A percentile compares a stretch with the other conserved stretches of the same genome.
These are phyloP conservation scores for Phytopythium sindhum DNA, from an alignment of 352 stramenopile genomes.

Conservation along the genomic window DNA sequence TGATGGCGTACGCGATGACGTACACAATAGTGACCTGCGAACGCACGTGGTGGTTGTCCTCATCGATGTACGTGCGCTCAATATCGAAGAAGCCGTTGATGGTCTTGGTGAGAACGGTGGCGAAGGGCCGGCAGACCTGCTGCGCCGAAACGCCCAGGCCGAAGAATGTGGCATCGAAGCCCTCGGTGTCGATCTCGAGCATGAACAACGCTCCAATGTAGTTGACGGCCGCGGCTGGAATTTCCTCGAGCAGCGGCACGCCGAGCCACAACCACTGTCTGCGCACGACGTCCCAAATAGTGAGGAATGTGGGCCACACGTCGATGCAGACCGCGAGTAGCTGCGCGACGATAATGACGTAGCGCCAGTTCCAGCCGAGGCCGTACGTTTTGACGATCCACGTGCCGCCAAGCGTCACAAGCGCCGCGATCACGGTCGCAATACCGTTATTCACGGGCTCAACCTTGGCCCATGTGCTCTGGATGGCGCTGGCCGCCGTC, in stretches of 20 bases:
- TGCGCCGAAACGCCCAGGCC: constrained; percentile 37
- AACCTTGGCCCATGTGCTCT: constrained; percentile 54
- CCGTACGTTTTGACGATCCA: constrained; percentile 33
- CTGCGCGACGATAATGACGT: constrained; percentile 36
- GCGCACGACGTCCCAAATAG: constrained; percentile 64
- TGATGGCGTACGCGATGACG: constrained; percentile 54
- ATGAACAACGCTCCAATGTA: constrained; percentile 52
- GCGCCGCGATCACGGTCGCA: constrained; percentile 36
- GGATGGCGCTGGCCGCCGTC: constrained; percentile 45
- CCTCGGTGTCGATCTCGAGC: constrained; percentile 44
- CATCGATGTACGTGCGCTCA: constrained; percentile 33
- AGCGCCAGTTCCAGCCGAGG: constrained; percentile 51
- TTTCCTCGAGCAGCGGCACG: constrained; percentile 48
- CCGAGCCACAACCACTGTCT: constrained; percentile 70
- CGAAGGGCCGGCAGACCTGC: constrained; percentile 44
- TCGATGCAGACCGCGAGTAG: constrained; percentile 47
- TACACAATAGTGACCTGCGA: constrained; percentile 54
- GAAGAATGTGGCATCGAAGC: constrained; percentile 53
- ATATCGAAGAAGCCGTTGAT: constrained; percentile 58
- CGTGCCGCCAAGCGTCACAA: constrained; percentile 41
- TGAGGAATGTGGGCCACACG: constrained; percentile 46
- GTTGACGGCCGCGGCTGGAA: constrained; percentile 34
- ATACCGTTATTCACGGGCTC: constrained; percentile 62
- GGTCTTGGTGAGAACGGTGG: constrained; percentile 51
- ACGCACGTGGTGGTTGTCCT: constrained; percentile 40